Evolutionary conservation across 2,329 filamentous ascomycete genomes (phyloP).

Genomic region (Monilinia fructicola): DNA sequence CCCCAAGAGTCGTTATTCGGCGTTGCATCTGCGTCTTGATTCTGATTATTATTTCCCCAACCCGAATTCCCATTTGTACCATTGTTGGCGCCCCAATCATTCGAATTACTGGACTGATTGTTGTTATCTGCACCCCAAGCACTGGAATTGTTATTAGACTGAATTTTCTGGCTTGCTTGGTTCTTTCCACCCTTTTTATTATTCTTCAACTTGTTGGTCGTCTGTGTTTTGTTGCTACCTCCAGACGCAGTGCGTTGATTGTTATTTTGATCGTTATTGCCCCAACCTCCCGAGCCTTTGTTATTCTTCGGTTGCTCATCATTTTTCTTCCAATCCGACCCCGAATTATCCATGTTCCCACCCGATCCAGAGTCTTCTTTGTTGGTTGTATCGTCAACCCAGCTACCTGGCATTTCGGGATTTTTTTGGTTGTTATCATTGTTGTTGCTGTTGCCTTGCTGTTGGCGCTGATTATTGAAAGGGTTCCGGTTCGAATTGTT

Average conservation of each 20-base stretch:
- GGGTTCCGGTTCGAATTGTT: background rate
- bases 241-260: conserved; percentile 22
- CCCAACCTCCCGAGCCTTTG: conserved; percentile 9
- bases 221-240: conserved; percentile 20
- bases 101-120: background rate
- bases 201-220: conserved; percentile 9
- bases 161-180: conserved; percentile 11
- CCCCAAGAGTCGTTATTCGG: conserved; percentile 9
- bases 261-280: conserved; percentile 25
- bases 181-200: conserved; percentile 9
- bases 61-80: conserved; percentile 21
- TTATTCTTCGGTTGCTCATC: conserved; percentile 7
- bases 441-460: background rate
- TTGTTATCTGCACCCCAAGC: conserved; percentile 23
- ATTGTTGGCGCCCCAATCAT: conserved; percentile 24
- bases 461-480: background rate
- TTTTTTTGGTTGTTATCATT: conserved; percentile 11
- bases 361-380: conserved; percentile 5
- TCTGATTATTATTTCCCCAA: background rate
- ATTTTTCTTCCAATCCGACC: background rate
- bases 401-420: conserved; percentile 26
- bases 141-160: conserved; percentile 22
- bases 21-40: background rate
- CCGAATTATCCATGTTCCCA: conserved; percentile 2
- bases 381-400: conserved; percentile 24